A percentile compares a stretch with the other conserved stretches of the same genome.
Conservation (phyloP, 2,329 filamentous ascomycete genomes). For the Spiromastix sp. region DNA sequence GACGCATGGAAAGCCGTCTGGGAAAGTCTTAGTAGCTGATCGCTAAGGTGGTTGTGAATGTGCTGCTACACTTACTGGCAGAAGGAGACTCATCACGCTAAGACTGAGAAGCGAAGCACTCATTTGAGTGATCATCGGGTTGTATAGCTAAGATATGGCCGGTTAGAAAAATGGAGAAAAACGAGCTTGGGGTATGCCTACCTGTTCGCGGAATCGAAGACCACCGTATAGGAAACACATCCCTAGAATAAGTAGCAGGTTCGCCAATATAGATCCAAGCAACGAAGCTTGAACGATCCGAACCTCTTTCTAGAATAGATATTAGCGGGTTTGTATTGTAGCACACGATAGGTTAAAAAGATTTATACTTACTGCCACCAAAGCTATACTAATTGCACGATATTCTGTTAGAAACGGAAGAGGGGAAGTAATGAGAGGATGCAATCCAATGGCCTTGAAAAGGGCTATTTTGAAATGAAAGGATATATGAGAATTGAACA, state of each 20-base stretch:
- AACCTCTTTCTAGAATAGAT: conserved; percentile 54
- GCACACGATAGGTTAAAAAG: background rate
- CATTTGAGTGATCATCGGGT: conserved; percentile 92
- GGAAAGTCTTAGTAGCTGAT: background rate
- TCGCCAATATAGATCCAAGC: conserved; percentile 80
- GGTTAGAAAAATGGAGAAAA: background rate
- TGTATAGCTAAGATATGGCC: conserved; percentile 58
- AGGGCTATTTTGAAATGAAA: too few relatives aligned
- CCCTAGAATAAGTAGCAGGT: conserved; percentile 77
- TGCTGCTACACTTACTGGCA: conserved; percentile 54
- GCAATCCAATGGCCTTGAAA: too few relatives aligned
- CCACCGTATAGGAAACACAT: conserved; percentile 87
- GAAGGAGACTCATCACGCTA: conserved; percentile 76
- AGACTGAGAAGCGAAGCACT: conserved; percentile 84
- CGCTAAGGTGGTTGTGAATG: too few relatives aligned
- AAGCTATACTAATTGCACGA: conserved; percentile 52
- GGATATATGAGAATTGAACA: too few relatives aligned
- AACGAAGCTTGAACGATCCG: conserved; percentile 85
- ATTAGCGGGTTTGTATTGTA: conserved; percentile 2
- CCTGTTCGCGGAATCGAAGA: conserved; percentile 77
- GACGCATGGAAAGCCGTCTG: conserved; percentile 87
- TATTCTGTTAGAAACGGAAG: too few relatives aligned
- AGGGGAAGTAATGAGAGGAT: too few relatives aligned
- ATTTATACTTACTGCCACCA: conserved; percentile 49
- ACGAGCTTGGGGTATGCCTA: conserved; percentile 22